A percentile compares a stretch with the other conserved stretches of the same genome.
phyloP scores from a whole-genome alignment of 108 stramenopile species.

The Skeletonema menzelii region DNA sequence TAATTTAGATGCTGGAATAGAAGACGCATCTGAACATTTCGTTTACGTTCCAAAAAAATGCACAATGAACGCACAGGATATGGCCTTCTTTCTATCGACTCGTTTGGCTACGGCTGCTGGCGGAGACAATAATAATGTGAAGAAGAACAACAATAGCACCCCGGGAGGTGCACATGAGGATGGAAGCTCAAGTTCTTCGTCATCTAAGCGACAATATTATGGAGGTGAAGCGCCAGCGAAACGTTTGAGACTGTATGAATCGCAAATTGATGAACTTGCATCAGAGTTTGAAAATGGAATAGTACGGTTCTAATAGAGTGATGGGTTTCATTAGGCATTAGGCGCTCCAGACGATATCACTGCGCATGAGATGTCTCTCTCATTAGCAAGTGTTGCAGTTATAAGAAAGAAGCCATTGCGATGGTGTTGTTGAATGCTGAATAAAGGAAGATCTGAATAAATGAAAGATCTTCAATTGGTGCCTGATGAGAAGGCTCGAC shows the following conservation, averaged over 20 bases:
- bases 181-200: not conserved
- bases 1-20: constrained; percentile 73
- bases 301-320: constrained; percentile 62
- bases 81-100: constrained; percentile 86
- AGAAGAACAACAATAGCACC: constrained; percentile 1
- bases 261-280: constrained; percentile 57
- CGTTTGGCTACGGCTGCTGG: constrained; percentile 58
- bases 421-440: too few relatives aligned
- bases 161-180: constrained; percentile 3
- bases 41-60: constrained; percentile 77
- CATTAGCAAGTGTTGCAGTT: too few relatives aligned
- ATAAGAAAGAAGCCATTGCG: too few relatives aligned
- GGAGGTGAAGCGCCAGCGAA: constrained; percentile 52
- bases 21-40: constrained; percentile 82
- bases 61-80: constrained; percentile 81
- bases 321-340: too few relatives aligned
- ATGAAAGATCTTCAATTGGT: too few relatives aligned
- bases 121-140: constrained; percentile 25
- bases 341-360: too few relatives aligned
- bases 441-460: too few relatives aligned
- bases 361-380: too few relatives aligned
- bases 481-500: too few relatives aligned
- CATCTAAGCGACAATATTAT: constrained; percentile 10
- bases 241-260: constrained; percentile 67
- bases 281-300: constrained; percentile 85